Conservation (phyloP, 1,284 basidiomycete species). For the Trametes versicolor region DNA sequence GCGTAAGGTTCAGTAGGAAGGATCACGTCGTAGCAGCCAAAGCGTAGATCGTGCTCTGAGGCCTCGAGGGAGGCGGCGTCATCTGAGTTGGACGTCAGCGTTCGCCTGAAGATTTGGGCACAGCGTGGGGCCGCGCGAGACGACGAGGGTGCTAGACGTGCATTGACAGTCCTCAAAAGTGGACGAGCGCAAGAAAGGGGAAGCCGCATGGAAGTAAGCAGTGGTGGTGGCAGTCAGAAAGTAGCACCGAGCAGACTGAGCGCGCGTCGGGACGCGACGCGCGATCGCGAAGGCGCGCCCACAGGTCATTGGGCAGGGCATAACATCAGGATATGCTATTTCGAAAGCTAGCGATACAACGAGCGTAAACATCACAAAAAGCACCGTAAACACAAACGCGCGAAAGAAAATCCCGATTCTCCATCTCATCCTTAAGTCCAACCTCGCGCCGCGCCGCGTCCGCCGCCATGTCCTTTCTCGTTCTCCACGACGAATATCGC, state of each 20-base stretch:
- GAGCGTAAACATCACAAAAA: conserved; percentile 9
- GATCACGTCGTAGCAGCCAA: conserved; percentile 68
- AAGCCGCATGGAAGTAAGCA: conserved; percentile 7
- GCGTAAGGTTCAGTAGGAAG: conserved; percentile 72
- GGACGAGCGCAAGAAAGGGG: conserved; percentile 10
- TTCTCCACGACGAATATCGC: conserved; percentile 83
- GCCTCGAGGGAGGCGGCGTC: conserved; percentile 4
- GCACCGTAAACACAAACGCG: not conserved
- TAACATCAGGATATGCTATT: conserved; percentile 4
- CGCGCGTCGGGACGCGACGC: conserved; percentile 3
- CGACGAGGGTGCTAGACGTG: not conserved
- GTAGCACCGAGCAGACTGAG: not conserved
- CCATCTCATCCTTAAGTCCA: conserved; percentile 58
- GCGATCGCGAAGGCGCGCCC: too few species aligned
- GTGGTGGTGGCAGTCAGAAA: not conserved
- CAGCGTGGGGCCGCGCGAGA: not conserved
- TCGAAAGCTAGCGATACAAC: conserved; percentile 33
- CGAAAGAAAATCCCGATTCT: not conserved
- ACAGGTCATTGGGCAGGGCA: not conserved
- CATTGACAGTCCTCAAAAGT: not conserved
- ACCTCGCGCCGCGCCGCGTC: conserved; percentile 73
- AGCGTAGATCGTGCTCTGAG: conserved; percentile 34
- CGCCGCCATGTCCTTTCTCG: conserved; percentile 82
- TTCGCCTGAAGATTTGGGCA: not conserved
- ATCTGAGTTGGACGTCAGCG: not conserved